Base-by-base conservation (phyloP, 2,329 filamentous ascomycete genomes). In the Byssothecium circinans region DNA sequence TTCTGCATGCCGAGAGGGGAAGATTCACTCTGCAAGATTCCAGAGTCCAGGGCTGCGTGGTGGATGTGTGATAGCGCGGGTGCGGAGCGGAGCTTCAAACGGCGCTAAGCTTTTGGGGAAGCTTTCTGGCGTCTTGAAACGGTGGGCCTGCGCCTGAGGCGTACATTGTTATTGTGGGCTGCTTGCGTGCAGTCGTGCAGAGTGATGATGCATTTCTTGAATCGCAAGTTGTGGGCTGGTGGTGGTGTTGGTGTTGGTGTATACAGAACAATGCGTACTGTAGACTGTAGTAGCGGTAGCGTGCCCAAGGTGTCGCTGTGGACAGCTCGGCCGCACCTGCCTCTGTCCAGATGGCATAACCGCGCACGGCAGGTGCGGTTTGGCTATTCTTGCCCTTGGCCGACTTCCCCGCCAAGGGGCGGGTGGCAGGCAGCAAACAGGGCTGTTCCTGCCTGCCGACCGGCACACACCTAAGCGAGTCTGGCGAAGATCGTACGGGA, bases 1-100 rank as follows among this genome's bases (percentile, higher is more conserved):
- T 38, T 45, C 42, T 41, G 47, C 52, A 40, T 23, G 39, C 38
- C 37, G 22, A 50, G 35, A 41, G 22, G 45, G 32, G n/a, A n/a
- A n/a, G n/a, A n/a, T n/a, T n/a, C n/a, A n/a, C n/a, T n/a, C n/a
- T n/a, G n/a, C n/a, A n/a, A 10, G 23, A 25, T 25, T 6, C 23
- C 10, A 10, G 23, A 5, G 23, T 25, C 5, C 23, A 25, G 23
- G 23, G 23, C 5, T 25, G 40, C 29, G 49, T 43, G 47, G 45
- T 43, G 8, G 14, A 46, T 50, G 49, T 45, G 51, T 39, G 45
- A 36, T 42, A 41, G 47, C 41, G 44, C 53, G 45, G 50, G 45
- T 44, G 54, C 20, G 43, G 22, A 17, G 53, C 59, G 61, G 60
- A 59, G 43, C 20, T 39, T 60, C 54, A 66, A 68, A 67, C 64